Conservation (phyloP, 306 rosid species). For the Corylus heterophylla region DNA sequence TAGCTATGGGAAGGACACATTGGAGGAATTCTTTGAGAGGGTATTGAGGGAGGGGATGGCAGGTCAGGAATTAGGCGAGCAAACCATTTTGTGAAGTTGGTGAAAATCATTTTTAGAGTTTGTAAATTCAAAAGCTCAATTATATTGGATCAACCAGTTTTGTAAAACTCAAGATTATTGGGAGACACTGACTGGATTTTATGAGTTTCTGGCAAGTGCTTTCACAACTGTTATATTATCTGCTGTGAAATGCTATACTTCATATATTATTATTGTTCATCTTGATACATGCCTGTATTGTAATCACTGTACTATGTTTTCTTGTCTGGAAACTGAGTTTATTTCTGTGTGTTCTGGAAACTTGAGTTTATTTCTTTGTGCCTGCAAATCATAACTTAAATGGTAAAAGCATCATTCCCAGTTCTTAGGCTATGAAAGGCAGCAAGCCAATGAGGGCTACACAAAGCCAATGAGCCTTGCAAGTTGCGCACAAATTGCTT, state of each 20-base stretch:
- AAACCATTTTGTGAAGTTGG: conserved; percentile 51
- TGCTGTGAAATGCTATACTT: not conserved
- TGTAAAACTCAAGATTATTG: conserved; percentile 7
- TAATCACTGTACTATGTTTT: not conserved
- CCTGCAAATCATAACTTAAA: not conserved
- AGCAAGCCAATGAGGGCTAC: not conserved
- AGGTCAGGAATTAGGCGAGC: conserved; percentile 97
- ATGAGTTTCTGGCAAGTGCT: conserved; percentile 31
- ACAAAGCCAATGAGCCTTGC: too few species aligned
- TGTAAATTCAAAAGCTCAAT: conserved; percentile 16
- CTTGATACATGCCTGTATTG: not conserved
- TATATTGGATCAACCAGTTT: conserved; percentile 38
- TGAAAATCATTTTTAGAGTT: conserved; percentile 19
- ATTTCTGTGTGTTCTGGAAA: not conserved
- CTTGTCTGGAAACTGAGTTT: not conserved
- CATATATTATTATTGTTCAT: not conserved
- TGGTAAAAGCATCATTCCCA: not conserved
- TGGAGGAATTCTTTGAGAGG: conserved; percentile 79
- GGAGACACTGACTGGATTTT: conserved; percentile 25
- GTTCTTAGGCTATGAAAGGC: not conserved
- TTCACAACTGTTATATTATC: conserved; percentile 22
- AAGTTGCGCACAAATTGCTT: too few species aligned
- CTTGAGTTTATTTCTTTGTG: too few species aligned
- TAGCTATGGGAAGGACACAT: conserved; percentile 88
- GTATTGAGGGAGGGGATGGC: conserved; percentile 92